Base-by-base conservation (phyloP, 164 flowering plant species). In the Umbellularia californica region DNA sequence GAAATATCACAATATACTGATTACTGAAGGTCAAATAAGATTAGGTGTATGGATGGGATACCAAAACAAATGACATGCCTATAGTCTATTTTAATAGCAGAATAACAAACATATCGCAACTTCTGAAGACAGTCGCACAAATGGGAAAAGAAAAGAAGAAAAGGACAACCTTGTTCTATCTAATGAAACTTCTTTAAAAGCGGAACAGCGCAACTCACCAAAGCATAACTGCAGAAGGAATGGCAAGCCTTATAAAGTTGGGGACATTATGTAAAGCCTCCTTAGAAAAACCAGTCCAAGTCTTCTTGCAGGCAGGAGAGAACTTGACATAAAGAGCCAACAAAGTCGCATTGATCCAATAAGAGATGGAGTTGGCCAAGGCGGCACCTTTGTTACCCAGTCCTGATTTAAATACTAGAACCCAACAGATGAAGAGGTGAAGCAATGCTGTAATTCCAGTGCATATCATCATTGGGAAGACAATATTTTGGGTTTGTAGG, bases 351-450 rank as follows among this genome's bases (percentile, higher is more conserved):
- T 79, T 79, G 35, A 76, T 58, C 82, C 79, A 79, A 71, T 79
- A 71, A 20, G 87, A 81, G 70, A 83, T 58, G 17, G 76, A 27
- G 65, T 75, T 82, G 1, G 87, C 83, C 64, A 82, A 17, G 33
- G 87, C 87, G 50, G 85, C 84, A 1, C 85, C 87, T 68, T 69
- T 79, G 66, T 52, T 73, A 17, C 84, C 85, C 12, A 83, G 68
- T 9, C 74, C 80, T 3, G 77, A 58, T 69, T 81, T 82, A 58
- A 82, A 82, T 33, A 84, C 78, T 13, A 82, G 73, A 68, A 80
- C 20, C 85, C 82, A 84, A 70, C 87, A 84, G 3, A 84, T 35
- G 1, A 75, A 69, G 9, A 81, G 10, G 74, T 84, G 87, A 5
- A 81, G 72, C 5, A 79, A 17, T 47, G 79, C 74, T 12, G 81